phyloP scores from a whole-genome alignment of 2,329 filamentous ascomycete species.

The Aureobasidium sp. region DNA sequence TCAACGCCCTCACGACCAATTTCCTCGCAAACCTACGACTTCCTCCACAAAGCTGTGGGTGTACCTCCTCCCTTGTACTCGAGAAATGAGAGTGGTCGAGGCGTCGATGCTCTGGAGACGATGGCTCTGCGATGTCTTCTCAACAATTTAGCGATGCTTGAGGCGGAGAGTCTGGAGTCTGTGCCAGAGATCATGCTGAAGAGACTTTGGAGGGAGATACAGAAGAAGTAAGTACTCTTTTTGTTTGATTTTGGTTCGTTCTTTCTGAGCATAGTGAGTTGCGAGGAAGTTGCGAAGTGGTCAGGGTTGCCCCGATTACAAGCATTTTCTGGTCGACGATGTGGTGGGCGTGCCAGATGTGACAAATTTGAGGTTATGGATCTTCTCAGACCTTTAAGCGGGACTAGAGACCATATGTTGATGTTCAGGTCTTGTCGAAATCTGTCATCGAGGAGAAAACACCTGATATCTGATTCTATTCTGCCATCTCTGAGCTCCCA shows the following conservation, averaged over 20 bases:
- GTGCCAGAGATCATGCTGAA: slow-evolving; percentile 16
- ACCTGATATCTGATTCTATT: not conserved
- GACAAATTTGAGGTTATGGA: not conserved
- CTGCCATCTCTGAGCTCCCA: too few species aligned
- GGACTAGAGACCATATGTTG: too few species aligned
- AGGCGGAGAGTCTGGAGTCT: slow-evolving; percentile 16
- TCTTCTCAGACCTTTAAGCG: too few species aligned
- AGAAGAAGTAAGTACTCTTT: slow-evolving; percentile 9
- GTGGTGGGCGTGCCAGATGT: not conserved
- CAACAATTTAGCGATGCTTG: slow-evolving; percentile 17
- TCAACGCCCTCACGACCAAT: not conserved
- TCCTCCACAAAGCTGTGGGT: not conserved
- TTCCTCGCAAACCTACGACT: not conserved
- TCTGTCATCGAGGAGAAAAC: not conserved
- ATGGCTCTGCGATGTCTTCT: slow-evolving; percentile 19
- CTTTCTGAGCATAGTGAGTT: not conserved
- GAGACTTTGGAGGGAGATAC: slow-evolving; percentile 18
- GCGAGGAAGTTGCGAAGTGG: too few species aligned
- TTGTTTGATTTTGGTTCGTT: not conserved
- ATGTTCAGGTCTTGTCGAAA: not conserved
- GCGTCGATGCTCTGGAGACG: slow-evolving; percentile 22
- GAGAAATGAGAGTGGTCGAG: not conserved
- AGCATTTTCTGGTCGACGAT: not conserved
- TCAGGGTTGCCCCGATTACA: not conserved
- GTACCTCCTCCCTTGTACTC: not conserved